Conservation (phyloP, 257 asterid genomes). For the Oldenlandia corymbosa region DNA sequence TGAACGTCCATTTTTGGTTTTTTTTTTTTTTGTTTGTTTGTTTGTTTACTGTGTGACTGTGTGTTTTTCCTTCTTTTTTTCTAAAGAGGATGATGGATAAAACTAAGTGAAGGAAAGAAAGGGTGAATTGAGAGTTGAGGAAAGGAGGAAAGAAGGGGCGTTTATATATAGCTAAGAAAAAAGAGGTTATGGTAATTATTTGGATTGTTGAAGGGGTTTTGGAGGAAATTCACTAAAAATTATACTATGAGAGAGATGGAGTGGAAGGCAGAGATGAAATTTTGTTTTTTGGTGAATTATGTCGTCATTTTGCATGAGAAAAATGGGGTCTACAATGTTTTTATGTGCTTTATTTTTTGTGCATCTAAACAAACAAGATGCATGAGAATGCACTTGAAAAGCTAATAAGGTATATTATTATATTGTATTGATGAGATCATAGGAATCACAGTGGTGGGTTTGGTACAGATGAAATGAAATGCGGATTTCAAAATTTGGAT, state of each 20-base stretch:
- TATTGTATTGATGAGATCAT: conserved; percentile 10
- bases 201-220: neutral
- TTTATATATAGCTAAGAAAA: conserved; percentile 21
- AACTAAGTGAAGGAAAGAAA: neutral
- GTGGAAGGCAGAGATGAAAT: conserved; percentile 19
- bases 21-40: too few relatives aligned
- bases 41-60: too few relatives aligned
- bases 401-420: neutral
- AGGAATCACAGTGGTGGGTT: conserved; percentile 20
- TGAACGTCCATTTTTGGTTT: neutral
- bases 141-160: conserved; percentile 9
- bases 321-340: conserved; percentile 36
- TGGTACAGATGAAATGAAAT: neutral
- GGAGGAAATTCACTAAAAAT: too few relatives aligned
- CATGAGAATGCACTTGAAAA: conserved; percentile 20
- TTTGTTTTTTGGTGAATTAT: conserved; percentile 29
- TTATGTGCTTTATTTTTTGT: conserved; percentile 14
- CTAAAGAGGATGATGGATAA: neutral
- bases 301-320: conserved; percentile 41
- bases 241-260: neutral
- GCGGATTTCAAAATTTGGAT: neutral
- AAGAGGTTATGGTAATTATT: neutral
- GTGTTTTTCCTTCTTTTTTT: neutral
- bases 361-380: conserved; percentile 6
- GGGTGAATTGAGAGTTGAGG: conserved; percentile 19